Evolutionary conservation across 179 eudicot genomes (phyloP), one percentile per base, ranked within the genome.

Genomic region (Amaranthus tricolor): DNA sequence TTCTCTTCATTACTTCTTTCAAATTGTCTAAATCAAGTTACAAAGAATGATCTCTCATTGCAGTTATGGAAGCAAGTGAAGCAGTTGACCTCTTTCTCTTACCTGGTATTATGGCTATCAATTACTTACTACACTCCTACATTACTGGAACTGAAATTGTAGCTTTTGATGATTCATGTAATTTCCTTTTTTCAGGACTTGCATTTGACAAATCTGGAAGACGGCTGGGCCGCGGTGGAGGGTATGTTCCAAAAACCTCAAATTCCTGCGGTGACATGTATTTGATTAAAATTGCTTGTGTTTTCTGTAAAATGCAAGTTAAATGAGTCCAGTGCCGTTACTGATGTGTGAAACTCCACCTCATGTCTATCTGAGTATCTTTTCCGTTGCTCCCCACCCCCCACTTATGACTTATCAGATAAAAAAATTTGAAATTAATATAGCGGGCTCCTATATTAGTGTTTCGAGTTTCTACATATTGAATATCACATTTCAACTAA

Each of bases 211-310:
- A 77, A 87, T 76, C 89, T 77, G 98, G 99, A 82, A 87, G 92
- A 79, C 97, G 99, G 48, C 77, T 96, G 81, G 99, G 99, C 78
- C 99, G 99, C 70, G 98, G 99, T 69, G 99, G 99, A 82, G 99
- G 99, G 99, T 96, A 86, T 73, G 97, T 75, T 72, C 62, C 15
- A 44, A 24, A 40, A 62, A 70, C 31, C 77, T 17, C 13, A 57
- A 70, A 15, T 62, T 11, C 66, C 48, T 53, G 15, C 19, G 31
- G 1, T 55, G 10, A 43, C 21, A 10, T 70, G 24, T 65, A 31
- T 43, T 51, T 40, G 40, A 43, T 74, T 53, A 13, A 15, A 53
- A 57, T n/a, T n/a, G 72, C 19, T 66, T 9, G 6, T 40, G 16
- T 73, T 51, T 61, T 61, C 15, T 74, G 44, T 40, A 13, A 1